A percentile compares a stretch with the other conserved stretches of the same genome.
phyloP scores from a whole-genome alignment of 176 grass and related monocot species.

The barley (Hordeum vulgare) region MorexV3_pseudomolecules_assembly NC_058524.1:86258380-86258879 shows the following conservation, averaged over 20 bases:
- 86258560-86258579: neutral
- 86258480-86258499: constrained; percentile 98
- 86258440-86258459: constrained; percentile 69
- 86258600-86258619: neutral
- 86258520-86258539: neutral
- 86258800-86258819: constrained; percentile 89
- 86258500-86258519: constrained; percentile 24
- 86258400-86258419: constrained; percentile 81
- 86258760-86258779: constrained; percentile 94
- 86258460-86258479: constrained; percentile 68
- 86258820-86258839: neutral
- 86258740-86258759: constrained; percentile 96
- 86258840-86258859: constrained; percentile 1
- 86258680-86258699: constrained; percentile 95
- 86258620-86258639: constrained; percentile 1
- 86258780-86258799: constrained; percentile 93
- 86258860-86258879: neutral
- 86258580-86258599: neutral
- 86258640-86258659: constrained; percentile 40
- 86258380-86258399: constrained; percentile 11
- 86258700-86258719: constrained; percentile 77
- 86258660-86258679: constrained; percentile 98
- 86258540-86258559: neutral
- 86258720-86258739: constrained; percentile 92
- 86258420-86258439: constrained; percentile 78